Evolutionary conservation across 2,329 filamentous ascomycete genomes (phyloP).

Genomic region (Drechslerella dactyloides): DNA sequence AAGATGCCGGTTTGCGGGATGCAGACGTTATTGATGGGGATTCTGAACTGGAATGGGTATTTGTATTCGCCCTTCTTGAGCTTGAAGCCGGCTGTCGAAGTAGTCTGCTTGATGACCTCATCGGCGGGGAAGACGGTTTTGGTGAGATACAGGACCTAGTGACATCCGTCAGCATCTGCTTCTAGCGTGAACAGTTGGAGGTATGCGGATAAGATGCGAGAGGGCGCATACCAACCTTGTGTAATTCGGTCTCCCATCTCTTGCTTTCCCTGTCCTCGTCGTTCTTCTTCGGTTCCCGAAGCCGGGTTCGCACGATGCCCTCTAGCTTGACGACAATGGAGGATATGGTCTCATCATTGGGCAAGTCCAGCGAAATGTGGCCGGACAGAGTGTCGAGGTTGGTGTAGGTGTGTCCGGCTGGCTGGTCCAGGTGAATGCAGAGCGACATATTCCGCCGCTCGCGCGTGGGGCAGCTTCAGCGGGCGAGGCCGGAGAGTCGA

Average conservation of each 20-base stretch:
- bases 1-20: conserved; percentile 49
- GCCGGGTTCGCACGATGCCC: conserved; percentile 74
- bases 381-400: conserved; percentile 48
- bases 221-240: conserved; percentile 59
- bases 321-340: conserved; percentile 80
- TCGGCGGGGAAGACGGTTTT: conserved; percentile 73
- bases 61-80: conserved; percentile 73
- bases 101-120: conserved; percentile 56
- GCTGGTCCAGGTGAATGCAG: conserved; percentile 49
- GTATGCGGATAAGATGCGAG: conserved; percentile 41
- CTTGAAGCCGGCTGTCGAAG: conserved; percentile 62
- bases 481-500: not conserved
- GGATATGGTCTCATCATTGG: conserved; percentile 60
- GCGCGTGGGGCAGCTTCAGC: not conserved
- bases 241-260: conserved; percentile 61
- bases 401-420: conserved; percentile 47
- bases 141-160: conserved; percentile 76
- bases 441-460: conserved; percentile 47
- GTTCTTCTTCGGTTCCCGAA: conserved; percentile 58
- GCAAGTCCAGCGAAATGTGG: conserved; percentile 60
- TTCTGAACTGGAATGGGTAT: conserved; percentile 79
- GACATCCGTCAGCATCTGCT: not conserved
- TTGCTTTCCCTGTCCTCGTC: conserved; percentile 57
- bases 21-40: conserved; percentile 61
- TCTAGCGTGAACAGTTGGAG: conserved; percentile 13